These are phyloP conservation scores for Talaromyces islandicus DNA, from an alignment of 2,329 filamentous ascomycete species.

Conservation along the genomic window DNA sequence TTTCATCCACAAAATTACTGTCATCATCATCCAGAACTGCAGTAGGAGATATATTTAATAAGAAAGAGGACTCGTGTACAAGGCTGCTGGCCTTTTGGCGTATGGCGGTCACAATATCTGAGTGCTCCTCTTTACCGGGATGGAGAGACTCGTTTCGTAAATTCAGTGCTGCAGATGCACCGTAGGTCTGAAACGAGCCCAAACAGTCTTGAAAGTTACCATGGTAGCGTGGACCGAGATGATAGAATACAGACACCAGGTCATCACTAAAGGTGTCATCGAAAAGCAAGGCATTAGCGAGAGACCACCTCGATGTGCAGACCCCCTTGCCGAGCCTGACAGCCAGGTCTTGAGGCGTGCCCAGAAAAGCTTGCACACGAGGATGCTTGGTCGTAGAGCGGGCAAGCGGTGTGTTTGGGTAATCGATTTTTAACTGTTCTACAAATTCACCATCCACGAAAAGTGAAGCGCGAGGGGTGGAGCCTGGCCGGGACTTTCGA, in stretches of 20 bases:
- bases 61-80: slow-evolving; percentile 71
- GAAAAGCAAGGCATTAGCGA: slow-evolving; percentile 84
- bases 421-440: slow-evolving; percentile 84
- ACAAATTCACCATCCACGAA: slow-evolving; percentile 92
- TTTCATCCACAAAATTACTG: slow-evolving; percentile 63
- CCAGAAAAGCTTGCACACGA: slow-evolving; percentile 85
- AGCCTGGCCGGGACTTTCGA: slow-evolving; percentile 67
- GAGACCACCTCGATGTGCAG: slow-evolving; percentile 74
- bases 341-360: slow-evolving; percentile 84
- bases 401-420: slow-evolving; percentile 68
- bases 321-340: slow-evolving; percentile 66
- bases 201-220: slow-evolving; percentile 97
- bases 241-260: slow-evolving; percentile 81
- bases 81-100: slow-evolving; percentile 76
- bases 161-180: slow-evolving; percentile 83
- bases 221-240: slow-evolving; percentile 82
- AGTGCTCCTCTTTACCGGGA: slow-evolving; percentile 81
- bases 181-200: slow-evolving; percentile 93
- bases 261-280: slow-evolving; percentile 86
- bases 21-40: slow-evolving; percentile 78
- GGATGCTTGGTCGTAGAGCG: slow-evolving; percentile 44
- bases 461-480: slow-evolving; percentile 73
- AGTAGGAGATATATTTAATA: slow-evolving; percentile 77
- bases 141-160: slow-evolving; percentile 87
- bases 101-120: slow-evolving; percentile 86